phyloP scores from a whole-genome alignment of 805 yeast genomes.

The Schwanniomyces yamadae region DNA sequence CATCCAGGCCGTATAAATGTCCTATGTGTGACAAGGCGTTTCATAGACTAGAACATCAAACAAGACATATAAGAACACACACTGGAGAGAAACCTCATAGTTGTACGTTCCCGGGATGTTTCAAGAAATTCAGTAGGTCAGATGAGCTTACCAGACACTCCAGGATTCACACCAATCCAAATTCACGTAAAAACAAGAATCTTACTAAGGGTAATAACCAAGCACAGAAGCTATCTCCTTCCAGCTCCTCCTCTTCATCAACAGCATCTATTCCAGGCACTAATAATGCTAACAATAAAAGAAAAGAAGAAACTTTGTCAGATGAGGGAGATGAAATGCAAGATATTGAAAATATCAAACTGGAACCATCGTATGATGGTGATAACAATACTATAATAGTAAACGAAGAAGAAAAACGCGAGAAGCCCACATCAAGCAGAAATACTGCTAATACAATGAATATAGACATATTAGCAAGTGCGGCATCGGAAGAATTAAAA shows the following conservation, averaged over 20 bases:
- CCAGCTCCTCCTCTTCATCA: constrained; percentile 1
- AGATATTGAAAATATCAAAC: neutral
- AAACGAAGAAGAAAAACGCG: constrained; percentile 2
- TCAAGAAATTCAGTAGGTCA: constrained; percentile 63
- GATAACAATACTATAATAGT: constrained; percentile 2
- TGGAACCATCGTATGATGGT: constrained; percentile 1
- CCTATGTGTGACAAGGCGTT: constrained; percentile 74
- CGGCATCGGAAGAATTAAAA: constrained; percentile 54
- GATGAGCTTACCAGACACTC: constrained; percentile 76
- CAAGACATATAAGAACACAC: constrained; percentile 76
- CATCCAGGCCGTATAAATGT: constrained; percentile 63
- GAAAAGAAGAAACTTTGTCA: neutral
- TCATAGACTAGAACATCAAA: constrained; percentile 74
- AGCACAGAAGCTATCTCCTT: constrained; percentile 1
- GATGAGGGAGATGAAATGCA: neutral
- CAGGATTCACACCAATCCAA: constrained; percentile 71
- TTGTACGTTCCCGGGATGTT: constrained; percentile 71
- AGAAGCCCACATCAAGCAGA: neutral
- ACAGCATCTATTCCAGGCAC: neutral
- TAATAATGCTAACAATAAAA: neutral
- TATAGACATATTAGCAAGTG: constrained; percentile 52
- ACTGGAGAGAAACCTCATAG: constrained; percentile 81
- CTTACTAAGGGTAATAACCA: constrained; percentile 12
- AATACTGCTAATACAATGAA: constrained; percentile 24
- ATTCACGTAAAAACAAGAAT: constrained; percentile 59